These are phyloP conservation scores for Geotrichum aggregatum DNA, from an alignment of 1,139 yeast species.

Conservation along the genomic window DNA sequence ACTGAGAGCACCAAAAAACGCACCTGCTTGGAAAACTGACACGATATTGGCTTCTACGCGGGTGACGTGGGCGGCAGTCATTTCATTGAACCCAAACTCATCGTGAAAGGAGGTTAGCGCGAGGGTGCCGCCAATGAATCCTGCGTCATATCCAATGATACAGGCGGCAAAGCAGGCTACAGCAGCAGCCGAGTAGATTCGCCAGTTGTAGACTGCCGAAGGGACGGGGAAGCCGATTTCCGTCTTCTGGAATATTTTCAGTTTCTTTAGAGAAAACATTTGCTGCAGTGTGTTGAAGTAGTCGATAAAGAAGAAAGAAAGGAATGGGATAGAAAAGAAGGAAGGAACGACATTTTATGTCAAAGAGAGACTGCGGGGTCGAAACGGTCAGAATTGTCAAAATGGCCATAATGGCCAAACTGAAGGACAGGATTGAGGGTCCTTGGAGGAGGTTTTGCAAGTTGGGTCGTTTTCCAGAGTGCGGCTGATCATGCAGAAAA, in stretches of 20 bases:
- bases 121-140: conserved; percentile 47
- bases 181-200: conserved; percentile 30
- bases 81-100: conserved; percentile 39
- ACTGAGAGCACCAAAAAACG: conserved; percentile 47
- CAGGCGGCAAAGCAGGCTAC: conserved; percentile 30
- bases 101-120: conserved; percentile 40
- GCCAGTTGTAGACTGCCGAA: conserved; percentile 32
- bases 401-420: too few relatives aligned
- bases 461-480: too few relatives aligned
- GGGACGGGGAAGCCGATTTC: conserved; percentile 23
- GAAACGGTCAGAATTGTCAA: too few relatives aligned
- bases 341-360: too few relatives aligned
- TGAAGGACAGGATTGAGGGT: too few relatives aligned
- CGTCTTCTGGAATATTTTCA: not conserved
- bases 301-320: too few relatives aligned
- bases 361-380: too few relatives aligned
- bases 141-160: conserved; percentile 44
- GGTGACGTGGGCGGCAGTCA: conserved; percentile 28
- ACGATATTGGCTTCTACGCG: conserved; percentile 40
- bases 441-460: too few relatives aligned
- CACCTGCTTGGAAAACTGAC: conserved; percentile 48
- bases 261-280: not conserved
- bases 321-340: too few relatives aligned
- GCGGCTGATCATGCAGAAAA: too few relatives aligned
- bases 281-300: too few relatives aligned